Percentiles rank a stretch among this genome's conserved stretches.
Conservation (phyloP, 1,284 basidiomycete species). For the Ganoderma sinense region DNA sequence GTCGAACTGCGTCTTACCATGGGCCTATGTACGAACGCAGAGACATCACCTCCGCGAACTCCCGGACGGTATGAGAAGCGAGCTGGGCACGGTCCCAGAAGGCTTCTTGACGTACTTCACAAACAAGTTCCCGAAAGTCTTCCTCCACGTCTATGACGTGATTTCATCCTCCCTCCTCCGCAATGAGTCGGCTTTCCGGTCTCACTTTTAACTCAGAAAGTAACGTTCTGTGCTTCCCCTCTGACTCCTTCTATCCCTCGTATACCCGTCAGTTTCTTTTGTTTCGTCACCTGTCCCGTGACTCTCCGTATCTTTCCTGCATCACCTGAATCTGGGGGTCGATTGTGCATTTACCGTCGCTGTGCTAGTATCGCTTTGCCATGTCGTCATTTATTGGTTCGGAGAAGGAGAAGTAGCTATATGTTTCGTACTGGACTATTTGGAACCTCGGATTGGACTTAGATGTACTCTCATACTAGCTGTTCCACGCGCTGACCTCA, state of each 20-base stretch:
- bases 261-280: not conserved
- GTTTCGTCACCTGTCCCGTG: not conserved
- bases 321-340: not conserved
- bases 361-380: not conserved
- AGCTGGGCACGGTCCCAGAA: slow-evolving; percentile 89
- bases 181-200: slow-evolving; percentile 85
- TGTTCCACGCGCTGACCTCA: too few species aligned
- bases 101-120: slow-evolving; percentile 96
- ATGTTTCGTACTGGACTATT: too few species aligned
- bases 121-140: slow-evolving; percentile 87
- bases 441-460: too few species aligned
- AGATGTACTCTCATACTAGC: too few species aligned
- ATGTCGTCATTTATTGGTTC: not conserved
- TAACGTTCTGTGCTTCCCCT: slow-evolving; percentile 20
- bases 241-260: not conserved
- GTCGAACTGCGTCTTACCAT: not conserved
- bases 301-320: not conserved
- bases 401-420: too few species aligned
- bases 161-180: slow-evolving; percentile 73
- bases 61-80: slow-evolving; percentile 87
- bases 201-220: slow-evolving; percentile 80
- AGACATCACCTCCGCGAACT: slow-evolving; percentile 99
- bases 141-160: slow-evolving; percentile 91
- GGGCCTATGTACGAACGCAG: slow-evolving; percentile 47
- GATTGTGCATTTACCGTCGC: not conserved